phyloP scores from a whole-genome alignment of 768 basidiomycete genomes.

The Cystofilobasidium bisporidii region DNA sequence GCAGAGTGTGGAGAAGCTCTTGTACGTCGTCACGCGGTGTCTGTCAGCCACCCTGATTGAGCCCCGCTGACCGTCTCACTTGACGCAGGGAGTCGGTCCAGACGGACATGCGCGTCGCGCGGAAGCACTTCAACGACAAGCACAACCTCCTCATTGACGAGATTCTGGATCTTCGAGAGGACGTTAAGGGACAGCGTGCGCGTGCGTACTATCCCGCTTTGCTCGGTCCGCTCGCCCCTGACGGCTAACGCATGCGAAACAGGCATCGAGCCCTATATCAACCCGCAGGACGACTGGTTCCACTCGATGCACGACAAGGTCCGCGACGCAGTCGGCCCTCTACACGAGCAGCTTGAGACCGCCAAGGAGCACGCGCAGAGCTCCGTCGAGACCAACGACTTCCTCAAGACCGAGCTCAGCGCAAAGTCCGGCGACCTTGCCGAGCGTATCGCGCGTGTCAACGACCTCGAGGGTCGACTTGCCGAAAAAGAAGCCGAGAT shows the following conservation, averaged over 20 bases:
- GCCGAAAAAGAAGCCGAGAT: not conserved
- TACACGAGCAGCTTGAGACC: not conserved
- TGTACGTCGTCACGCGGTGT: too few relatives aligned
- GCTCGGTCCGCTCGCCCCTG: too few relatives aligned
- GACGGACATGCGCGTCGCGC: not conserved
- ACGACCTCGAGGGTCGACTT: not conserved
- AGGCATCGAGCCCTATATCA: not conserved
- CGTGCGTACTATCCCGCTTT: not conserved
- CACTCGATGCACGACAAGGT: not conserved
- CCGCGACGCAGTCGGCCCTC: not conserved
- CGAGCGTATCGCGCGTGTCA: not conserved
- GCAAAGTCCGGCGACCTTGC: not conserved
- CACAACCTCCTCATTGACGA: not conserved
- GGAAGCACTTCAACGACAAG: not conserved
- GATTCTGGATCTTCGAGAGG: not conserved
- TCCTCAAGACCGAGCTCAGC: not conserved
- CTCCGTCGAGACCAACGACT: not conserved
- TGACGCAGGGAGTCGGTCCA: not conserved
- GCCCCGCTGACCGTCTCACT: not conserved
- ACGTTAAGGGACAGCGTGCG: not conserved
- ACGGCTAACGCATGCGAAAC: not conserved
- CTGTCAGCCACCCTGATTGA: not conserved
- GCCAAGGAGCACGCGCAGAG: not conserved
- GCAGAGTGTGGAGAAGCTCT: not conserved
- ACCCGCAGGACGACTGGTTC: not conserved